phyloP scores from a whole-genome alignment of 2,329 filamentous ascomycete species.

The Fusarium sp. region DNA sequence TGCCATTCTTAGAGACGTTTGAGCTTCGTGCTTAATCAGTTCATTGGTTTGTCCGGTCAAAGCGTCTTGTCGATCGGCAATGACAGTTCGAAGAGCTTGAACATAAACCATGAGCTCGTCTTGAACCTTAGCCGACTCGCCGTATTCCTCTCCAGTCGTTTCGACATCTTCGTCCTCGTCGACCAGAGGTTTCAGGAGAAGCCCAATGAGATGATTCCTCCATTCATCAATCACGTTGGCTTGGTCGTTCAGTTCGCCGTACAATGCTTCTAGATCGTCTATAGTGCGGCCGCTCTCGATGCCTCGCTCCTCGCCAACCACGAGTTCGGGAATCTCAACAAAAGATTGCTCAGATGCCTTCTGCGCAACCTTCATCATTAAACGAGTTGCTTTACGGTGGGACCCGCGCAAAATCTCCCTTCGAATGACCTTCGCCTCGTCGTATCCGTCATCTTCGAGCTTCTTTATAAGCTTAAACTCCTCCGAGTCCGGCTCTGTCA shows the following conservation, averaged over 20 bases:
- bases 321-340: conserved; percentile 71
- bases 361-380: conserved; percentile 75
- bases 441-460: conserved; percentile 81
- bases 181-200: conserved; percentile 82
- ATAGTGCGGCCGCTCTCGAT: conserved; percentile 80
- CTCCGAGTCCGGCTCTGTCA: conserved; percentile 77
- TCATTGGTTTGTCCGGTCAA: conserved; percentile 84
- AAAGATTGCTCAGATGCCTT: conserved; percentile 70
- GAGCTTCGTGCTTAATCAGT: conserved; percentile 81
- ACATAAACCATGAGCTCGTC: conserved; percentile 92
- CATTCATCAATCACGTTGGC: conserved; percentile 79
- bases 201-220: conserved; percentile 79
- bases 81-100: conserved; percentile 79
- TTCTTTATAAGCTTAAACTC: conserved; percentile 77
- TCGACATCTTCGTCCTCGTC: conserved; percentile 84
- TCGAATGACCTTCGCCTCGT: conserved; percentile 82
- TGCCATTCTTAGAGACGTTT: conserved; percentile 72
- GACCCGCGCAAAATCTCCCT: conserved; percentile 80
- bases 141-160: conserved; percentile 90
- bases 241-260: conserved; percentile 78
- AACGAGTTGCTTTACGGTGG: conserved; percentile 55
- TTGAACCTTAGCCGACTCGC: conserved; percentile 87
- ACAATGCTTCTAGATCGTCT: conserved; percentile 76
- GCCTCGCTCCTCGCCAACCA: conserved; percentile 70
- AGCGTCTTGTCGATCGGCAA: conserved; percentile 84